Conservation (phyloP, 768 basidiomycete species). For the Tylopilus felleus region DNA sequence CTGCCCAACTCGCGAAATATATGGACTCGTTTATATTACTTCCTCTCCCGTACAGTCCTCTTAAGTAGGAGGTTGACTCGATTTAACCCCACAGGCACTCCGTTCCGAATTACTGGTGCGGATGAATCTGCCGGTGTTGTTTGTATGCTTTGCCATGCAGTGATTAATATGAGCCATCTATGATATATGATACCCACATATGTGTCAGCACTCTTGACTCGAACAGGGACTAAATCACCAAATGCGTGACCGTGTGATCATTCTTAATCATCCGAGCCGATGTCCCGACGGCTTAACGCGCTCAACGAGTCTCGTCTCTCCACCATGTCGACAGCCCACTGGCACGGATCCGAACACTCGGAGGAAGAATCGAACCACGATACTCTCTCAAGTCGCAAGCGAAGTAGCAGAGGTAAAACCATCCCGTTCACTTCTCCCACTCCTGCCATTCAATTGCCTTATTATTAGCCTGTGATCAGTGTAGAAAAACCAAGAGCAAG, state of each 20-base stretch:
- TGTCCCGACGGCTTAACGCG: conserved; percentile 1
- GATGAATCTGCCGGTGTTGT: not conserved
- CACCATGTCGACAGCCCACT: conserved; percentile 35
- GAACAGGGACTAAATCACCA: conserved; percentile 12
- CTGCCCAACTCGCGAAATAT: conserved; percentile 75
- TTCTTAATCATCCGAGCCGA: not conserved
- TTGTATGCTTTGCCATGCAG: not conserved
- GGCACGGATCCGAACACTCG: conserved; percentile 59
- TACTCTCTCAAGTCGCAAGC: conserved; percentile 45
- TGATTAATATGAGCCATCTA: not conserved
- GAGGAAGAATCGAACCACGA: conserved; percentile 52
- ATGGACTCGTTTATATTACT: conserved; percentile 88
- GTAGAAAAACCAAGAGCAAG: conserved; percentile 84
- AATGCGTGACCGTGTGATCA: conserved; percentile 17
- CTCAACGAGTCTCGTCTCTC: conserved; percentile 2
- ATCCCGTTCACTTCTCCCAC: not conserved
- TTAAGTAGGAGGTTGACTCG: conserved; percentile 50
- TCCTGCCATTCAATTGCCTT: conserved; percentile 11
- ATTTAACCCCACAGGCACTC: not conserved
- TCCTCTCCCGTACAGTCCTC: conserved; percentile 79
- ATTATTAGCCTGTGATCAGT: conserved; percentile 75
- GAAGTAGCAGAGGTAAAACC: conserved; percentile 60
- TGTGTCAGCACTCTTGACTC: no score
- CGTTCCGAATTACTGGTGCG: not conserved
- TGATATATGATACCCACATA: no score